A percentile compares a stretch with the other conserved stretches of the same genome.
These are phyloP conservation scores for Beauveria brongniartii DNA, from an alignment of 2,329 filamentous ascomycete species.

Conservation along the genomic window DNA sequence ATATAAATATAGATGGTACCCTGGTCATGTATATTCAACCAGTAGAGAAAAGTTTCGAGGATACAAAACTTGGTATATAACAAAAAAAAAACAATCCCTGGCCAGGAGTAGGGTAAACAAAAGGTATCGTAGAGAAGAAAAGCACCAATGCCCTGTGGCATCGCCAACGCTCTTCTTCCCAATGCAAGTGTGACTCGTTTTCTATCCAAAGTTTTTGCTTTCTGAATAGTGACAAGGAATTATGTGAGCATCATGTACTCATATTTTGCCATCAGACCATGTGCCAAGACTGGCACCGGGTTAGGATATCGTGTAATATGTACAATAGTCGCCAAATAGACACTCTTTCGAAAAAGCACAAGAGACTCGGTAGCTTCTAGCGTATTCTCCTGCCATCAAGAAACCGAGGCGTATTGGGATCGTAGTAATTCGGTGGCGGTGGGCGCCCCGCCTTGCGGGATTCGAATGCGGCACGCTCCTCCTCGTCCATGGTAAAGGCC, in stretches of 20 bases:
- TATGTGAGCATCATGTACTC: background rate
- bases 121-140: background rate
- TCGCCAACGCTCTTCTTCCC: background rate
- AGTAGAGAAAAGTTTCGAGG: background rate
- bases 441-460: slow-evolving; percentile 39
- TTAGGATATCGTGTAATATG: background rate
- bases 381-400: slow-evolving; percentile 46
- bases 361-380: slow-evolving; percentile 13
- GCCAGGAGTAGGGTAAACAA: background rate
- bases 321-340: background rate
- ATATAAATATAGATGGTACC: background rate
- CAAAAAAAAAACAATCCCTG: background rate
- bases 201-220: background rate
- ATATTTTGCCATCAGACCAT: background rate
- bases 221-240: background rate
- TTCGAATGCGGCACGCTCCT: slow-evolving; percentile 53
- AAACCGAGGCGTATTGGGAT: slow-evolving; percentile 42
- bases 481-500: slow-evolving; percentile 56
- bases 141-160: background rate
- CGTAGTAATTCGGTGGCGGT: slow-evolving; percentile 36
- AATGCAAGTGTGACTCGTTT: background rate
- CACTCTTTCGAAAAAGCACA: background rate
- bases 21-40: background rate
- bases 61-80: slow-evolving; percentile 1
- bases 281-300: background rate